Conservation (phyloP, 2,329 filamentous ascomycete species). For the Colletotrichum limetticola region DNA sequence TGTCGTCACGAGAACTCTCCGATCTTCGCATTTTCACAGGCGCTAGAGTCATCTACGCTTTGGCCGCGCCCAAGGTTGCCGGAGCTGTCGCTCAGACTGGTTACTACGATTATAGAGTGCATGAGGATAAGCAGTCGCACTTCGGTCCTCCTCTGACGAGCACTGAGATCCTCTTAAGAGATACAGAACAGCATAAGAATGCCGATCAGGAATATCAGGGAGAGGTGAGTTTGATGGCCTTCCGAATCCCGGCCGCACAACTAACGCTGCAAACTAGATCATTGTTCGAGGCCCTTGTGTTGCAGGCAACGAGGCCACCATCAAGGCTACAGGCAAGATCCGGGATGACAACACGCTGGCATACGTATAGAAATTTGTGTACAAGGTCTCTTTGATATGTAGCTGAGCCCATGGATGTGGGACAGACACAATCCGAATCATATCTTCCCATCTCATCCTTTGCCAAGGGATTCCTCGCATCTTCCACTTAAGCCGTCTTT, state of each 20-base stretch:
- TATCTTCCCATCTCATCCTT: not conserved
- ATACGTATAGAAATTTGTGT: conserved; percentile 50
- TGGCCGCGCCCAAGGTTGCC: conserved; percentile 85
- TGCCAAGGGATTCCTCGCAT: not conserved
- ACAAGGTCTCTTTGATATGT: not conserved
- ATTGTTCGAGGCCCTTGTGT: conserved; percentile 79
- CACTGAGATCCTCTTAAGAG: conserved; percentile 80
- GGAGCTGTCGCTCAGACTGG: conserved; percentile 90
- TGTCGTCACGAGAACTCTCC: conserved; percentile 77
- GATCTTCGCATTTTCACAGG: conserved; percentile 85
- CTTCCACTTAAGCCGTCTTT: too few relatives aligned
- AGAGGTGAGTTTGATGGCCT: conserved; percentile 62
- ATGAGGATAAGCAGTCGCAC: conserved; percentile 62
- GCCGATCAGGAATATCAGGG: conserved; percentile 71
- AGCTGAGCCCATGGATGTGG: not conserved
- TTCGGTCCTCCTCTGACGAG: conserved; percentile 86
- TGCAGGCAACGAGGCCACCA: conserved; percentile 70
- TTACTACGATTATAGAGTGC: conserved; percentile 84
- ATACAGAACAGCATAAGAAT: conserved; percentile 69
- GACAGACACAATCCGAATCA: not conserved
- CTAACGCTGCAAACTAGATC: conserved; percentile 60
- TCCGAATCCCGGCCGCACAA: not conserved
- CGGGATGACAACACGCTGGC: conserved; percentile 79
- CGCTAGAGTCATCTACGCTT: conserved; percentile 84
- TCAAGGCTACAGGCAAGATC: conserved; percentile 74